Percentiles rank a stretch among this genome's conserved stretches.
These are phyloP conservation scores for Coniochaeta sp. DNA, from an alignment of 2,329 filamentous ascomycete genomes.

Conservation along the genomic window DNA sequence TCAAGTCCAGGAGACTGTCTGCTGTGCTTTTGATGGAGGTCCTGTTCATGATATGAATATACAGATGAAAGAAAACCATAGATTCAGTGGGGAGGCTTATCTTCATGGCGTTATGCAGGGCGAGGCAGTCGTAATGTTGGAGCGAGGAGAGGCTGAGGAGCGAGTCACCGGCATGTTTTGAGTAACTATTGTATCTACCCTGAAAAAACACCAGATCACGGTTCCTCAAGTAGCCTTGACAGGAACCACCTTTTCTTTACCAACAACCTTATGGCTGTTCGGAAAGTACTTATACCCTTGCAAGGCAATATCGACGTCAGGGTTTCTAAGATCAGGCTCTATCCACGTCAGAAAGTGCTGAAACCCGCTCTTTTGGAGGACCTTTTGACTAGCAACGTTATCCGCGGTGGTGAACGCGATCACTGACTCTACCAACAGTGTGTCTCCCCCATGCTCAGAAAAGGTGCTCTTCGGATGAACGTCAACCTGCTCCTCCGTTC, in stretches of 20 bases:
- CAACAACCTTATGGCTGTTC: not conserved
- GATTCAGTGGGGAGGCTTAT: not conserved
- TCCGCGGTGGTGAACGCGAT: constrained; percentile 36
- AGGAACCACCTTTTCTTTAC: not conserved
- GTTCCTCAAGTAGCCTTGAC: not conserved
- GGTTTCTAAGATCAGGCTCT: not conserved
- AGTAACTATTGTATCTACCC: not conserved
- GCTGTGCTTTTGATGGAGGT: not conserved
- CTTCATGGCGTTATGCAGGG: not conserved
- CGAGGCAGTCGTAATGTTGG: not conserved
- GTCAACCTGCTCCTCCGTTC: constrained; percentile 32
- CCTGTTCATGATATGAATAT: not conserved
- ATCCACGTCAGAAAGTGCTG: constrained; percentile 27
- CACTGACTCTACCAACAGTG: constrained; percentile 30
- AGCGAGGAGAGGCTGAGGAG: not conserved
- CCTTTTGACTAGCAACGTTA: constrained; percentile 46
- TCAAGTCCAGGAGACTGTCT: not conserved
- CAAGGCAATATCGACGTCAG: not conserved
- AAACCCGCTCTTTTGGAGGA: constrained; percentile 51
- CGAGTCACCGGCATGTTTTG: not conserved
- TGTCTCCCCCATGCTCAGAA: constrained; percentile 17
- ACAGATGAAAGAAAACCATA: not conserved
- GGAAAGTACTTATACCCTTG: not conserved
- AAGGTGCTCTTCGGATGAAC: constrained; percentile 27
- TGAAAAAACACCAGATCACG: not conserved